Evolutionary conservation across 2,329 filamentous ascomycete genomes (phyloP), one percentile per base, ranked within the genome.

Genomic region (Lecanicillium sp.): DNA sequence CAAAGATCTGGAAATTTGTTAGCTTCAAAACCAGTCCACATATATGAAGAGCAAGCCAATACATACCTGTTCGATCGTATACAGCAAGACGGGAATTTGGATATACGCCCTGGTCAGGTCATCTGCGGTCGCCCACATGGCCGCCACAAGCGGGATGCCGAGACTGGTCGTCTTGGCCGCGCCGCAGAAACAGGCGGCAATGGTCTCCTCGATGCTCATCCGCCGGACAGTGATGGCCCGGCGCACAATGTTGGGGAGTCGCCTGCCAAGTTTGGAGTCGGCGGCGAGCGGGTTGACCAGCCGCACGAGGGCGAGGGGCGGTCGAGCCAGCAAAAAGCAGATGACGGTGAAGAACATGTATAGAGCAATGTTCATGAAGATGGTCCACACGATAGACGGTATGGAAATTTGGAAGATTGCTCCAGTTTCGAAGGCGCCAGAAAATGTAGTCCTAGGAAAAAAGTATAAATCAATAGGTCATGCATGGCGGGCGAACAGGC

Each of bases 161-260:
- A 88, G 70, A 3, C 79, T 81, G 1, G 83, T 83, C 3, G 84
- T 86, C 64, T 89, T 89, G 12, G 84, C 84, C 0, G 84, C 83
- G 21, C 80, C 82, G 56, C 83, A 87, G 62, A 87, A 87, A 55
- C 83, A 87, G 12, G 86, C 78, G 0, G 85, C 83, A 42, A 87
- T 77, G 0, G 83, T 77, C 56, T 87, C 79, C 50, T 77, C 74
- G 30, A 74, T 75, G 0, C 74, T 66, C 60, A 86, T 71, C 56
- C 73, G 78, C 29, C 72, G 63, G 3, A 75, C 61, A 2, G 73
- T 74, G 2, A 79, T n/a, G 8, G 55, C 58, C 36, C 61, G 62
- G 48, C 60, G 57, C 37, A 66, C 5, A n/a, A 53, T 35, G 1
- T 29, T 23, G 2, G 66, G 67, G 9, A 67, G 54, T 41, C 49